phyloP scores from a whole-genome alignment of 176 grass and related monocot species.

The Saccharum officinarum region DNA sequence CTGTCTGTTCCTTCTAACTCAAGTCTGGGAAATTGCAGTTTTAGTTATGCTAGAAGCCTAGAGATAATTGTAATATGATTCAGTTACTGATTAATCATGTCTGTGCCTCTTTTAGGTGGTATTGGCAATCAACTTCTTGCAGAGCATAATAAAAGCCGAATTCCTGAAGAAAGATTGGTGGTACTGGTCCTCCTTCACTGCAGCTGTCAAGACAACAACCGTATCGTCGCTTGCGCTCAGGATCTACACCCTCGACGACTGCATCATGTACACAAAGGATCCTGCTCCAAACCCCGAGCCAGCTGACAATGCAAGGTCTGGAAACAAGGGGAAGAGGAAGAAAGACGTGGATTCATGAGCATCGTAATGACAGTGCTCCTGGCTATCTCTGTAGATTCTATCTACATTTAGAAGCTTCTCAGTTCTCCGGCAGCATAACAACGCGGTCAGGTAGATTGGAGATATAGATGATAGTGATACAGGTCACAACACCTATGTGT shows the following conservation, averaged over 20 bases:
- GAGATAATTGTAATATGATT: not conserved
- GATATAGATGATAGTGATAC: constrained; percentile 35
- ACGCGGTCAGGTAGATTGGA: constrained; percentile 17
- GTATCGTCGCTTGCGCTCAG: constrained; percentile 75
- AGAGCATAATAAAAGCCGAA: constrained; percentile 77
- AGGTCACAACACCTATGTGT: constrained; percentile 27
- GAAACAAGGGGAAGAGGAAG: constrained; percentile 48
- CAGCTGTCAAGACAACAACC: constrained; percentile 76
- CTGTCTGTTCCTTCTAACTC: not conserved
- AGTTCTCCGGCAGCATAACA: constrained; percentile 27
- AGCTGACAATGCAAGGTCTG: constrained; percentile 43
- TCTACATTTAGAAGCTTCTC: constrained; percentile 31
- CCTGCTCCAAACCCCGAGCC: constrained; percentile 23
- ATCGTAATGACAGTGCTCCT: constrained; percentile 22
- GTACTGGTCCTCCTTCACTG: constrained; percentile 94
- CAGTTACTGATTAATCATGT: constrained; percentile 29
- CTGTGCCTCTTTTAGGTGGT: constrained; percentile 67
- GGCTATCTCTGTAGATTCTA: constrained; percentile 33
- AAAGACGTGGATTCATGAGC: constrained; percentile 43
- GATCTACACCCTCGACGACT: constrained; percentile 86
- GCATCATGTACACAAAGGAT: constrained; percentile 74
- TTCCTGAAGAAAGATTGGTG: constrained; percentile 89
- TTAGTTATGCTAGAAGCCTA: constrained; percentile 28
- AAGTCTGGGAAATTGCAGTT: constrained; percentile 3
- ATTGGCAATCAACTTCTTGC: constrained; percentile 67